These are phyloP conservation scores for Clonostachys rosea DNA, from an alignment of 2,329 filamentous ascomycete species.

Conservation along the genomic window DNA sequence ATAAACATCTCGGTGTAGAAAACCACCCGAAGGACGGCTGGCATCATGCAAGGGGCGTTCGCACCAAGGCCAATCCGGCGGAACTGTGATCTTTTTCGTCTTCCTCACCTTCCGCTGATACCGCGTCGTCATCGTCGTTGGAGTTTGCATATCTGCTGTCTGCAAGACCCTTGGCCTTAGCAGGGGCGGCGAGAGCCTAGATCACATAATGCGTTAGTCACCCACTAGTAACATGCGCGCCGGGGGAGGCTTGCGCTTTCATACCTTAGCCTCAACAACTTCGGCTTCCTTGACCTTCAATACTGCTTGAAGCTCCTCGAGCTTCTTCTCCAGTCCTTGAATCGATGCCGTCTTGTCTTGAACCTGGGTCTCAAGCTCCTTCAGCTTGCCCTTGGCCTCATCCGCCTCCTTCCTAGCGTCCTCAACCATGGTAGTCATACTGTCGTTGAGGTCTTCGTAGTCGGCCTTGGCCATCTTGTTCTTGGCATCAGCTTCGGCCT, in stretches of 20 bases:
- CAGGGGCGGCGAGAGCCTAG: conserved; percentile 38
- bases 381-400: conserved; percentile 43
- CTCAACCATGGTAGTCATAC: conserved; percentile 55
- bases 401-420: conserved; percentile 51
- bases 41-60: conserved; percentile 42
- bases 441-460: conserved; percentile 60
- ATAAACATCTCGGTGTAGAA: conserved; percentile 6
- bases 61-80: conserved; percentile 63
- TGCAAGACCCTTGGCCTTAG: conserved; percentile 44
- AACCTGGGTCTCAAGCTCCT: conserved; percentile 20
- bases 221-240: not conserved
- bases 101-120: conserved; percentile 52
- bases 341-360: not conserved
- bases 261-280: conserved; percentile 56
- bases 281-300: conserved; percentile 61
- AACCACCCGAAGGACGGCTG: conserved; percentile 12
- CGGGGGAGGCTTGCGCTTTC: conserved; percentile 3
- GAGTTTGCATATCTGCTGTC: conserved; percentile 48
- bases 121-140: conserved; percentile 23
- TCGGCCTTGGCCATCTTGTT: conserved; percentile 53
- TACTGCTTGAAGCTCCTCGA: conserved; percentile 46
- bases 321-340: conserved; percentile 38
- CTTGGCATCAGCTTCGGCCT: conserved; percentile 43
- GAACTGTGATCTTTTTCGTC: conserved; percentile 55
- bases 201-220: not conserved